phyloP scores from a whole-genome alignment of 768 basidiomycete genomes.

The Strobilomyces confusus region DNA sequence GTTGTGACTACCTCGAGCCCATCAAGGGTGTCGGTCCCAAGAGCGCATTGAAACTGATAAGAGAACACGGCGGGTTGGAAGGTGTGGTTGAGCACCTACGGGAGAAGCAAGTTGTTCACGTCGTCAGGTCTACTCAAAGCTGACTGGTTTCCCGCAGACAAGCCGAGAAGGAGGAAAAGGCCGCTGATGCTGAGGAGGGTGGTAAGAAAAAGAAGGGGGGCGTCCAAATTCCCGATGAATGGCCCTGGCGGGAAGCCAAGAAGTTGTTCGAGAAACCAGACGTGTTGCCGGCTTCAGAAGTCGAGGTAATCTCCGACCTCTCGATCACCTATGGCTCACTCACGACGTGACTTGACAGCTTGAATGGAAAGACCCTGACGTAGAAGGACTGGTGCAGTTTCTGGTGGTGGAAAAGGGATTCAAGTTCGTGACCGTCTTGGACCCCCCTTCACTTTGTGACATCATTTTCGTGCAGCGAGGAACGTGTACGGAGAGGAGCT shows the following conservation, averaged over 20 bases:
- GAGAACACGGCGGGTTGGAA: slow-evolving; percentile 72
- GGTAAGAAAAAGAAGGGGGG: slow-evolving; percentile 61
- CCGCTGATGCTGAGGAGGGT: slow-evolving; percentile 39
- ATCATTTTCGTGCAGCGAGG: slow-evolving; percentile 59
- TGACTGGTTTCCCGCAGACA: slow-evolving; percentile 21
- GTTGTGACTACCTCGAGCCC: slow-evolving; percentile 99
- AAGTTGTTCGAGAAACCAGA: slow-evolving; percentile 87
- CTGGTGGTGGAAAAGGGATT: slow-evolving; percentile 94
- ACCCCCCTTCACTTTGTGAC: not conserved
- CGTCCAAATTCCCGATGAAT: slow-evolving; percentile 82
- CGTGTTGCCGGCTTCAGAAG: slow-evolving; percentile 77
- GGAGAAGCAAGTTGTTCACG: slow-evolving; percentile 52
- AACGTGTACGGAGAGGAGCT: slow-evolving; percentile 91
- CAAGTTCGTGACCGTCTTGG: slow-evolving; percentile 51
- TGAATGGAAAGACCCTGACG: slow-evolving; percentile 91
- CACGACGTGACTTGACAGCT: slow-evolving; percentile 45
- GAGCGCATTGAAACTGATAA: slow-evolving; percentile 86
- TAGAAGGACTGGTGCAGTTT: slow-evolving; percentile 92
- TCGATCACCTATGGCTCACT: not conserved
- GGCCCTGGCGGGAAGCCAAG: slow-evolving; percentile 97
- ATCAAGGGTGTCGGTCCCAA: slow-evolving; percentile 96
- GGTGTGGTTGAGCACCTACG: slow-evolving; percentile 74
- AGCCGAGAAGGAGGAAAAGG: slow-evolving; percentile 41
- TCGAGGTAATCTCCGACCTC: slow-evolving; percentile 58
- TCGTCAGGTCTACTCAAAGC: not conserved